These are phyloP conservation scores for Avena atlantica DNA, from an alignment of 176 grass and related monocot species.

Conservation along the genomic window DNA sequence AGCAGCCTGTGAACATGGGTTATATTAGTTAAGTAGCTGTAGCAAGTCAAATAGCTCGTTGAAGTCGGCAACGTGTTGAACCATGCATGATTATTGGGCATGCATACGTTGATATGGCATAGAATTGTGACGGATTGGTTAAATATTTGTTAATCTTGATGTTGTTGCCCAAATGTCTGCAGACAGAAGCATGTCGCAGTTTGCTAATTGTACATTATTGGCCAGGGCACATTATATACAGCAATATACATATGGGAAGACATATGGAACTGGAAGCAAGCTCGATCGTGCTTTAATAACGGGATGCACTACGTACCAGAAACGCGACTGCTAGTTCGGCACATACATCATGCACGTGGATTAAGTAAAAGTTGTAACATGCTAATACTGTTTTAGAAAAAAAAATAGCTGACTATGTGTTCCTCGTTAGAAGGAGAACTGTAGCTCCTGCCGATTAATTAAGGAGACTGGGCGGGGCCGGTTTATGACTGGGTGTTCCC, in stretches of 20 bases:
- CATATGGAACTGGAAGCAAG: conserved; percentile 2
- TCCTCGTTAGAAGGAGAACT: neutral
- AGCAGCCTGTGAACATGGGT: neutral
- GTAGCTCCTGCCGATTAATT: neutral
- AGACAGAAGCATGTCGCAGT: conserved; percentile 3
- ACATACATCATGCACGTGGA: neutral
- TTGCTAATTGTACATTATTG: neutral
- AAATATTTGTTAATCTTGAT: neutral
- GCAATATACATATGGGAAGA: neutral
- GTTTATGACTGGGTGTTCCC: neutral
- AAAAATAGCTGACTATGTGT: neutral
- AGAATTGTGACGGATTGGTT: neutral
- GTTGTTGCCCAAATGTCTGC: neutral
- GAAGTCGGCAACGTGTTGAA: conserved; percentile 37
- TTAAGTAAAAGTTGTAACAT: neutral
- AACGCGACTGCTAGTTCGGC: neutral
- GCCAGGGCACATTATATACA: neutral
- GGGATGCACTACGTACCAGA: neutral
- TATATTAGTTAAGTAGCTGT: neutral
- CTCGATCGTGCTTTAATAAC: neutral
- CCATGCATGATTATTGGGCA: conserved; percentile 40
- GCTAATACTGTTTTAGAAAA: neutral
- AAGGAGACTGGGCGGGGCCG: neutral
- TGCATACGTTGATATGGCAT: neutral
- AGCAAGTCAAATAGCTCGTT: conserved; percentile 31